These are phyloP conservation scores for Yarrowia sp. DNA, from an alignment of 805 yeast genomes.

Conservation along the genomic window DNA sequence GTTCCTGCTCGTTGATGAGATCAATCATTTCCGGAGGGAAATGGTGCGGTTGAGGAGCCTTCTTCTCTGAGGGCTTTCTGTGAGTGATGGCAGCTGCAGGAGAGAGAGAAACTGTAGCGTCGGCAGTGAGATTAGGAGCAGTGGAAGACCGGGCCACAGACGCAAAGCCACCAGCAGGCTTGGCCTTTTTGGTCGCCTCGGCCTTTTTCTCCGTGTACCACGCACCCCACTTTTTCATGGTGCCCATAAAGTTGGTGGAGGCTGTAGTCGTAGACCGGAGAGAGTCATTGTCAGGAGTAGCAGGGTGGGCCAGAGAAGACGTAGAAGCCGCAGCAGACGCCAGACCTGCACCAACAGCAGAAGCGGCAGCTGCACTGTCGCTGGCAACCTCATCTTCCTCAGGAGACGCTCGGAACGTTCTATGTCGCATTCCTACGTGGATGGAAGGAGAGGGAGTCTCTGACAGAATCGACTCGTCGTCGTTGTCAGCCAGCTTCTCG, in stretches of 20 bases:
- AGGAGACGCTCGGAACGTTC: constrained; percentile 18
- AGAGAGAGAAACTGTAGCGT: not conserved
- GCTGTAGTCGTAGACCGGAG: not conserved
- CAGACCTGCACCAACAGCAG: not conserved
- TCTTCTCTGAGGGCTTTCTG: constrained; percentile 4
- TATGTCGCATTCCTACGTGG: constrained; percentile 17
- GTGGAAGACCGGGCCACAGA: not conserved
- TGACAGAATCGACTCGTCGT: not conserved
- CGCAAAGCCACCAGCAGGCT: not conserved
- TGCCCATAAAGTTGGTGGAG: constrained; percentile 1
- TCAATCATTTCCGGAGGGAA: constrained; percentile 35
- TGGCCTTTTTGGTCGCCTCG: not conserved
- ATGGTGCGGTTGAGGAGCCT: constrained; percentile 34
- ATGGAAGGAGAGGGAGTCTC: constrained; percentile 17
- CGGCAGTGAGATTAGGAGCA: not conserved
- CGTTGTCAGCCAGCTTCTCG: not conserved
- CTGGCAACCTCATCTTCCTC: not conserved
- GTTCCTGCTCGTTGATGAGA: constrained; percentile 26
- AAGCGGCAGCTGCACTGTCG: not conserved
- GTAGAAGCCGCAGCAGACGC: constrained; percentile 17
- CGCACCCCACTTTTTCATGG: constrained; percentile 33
- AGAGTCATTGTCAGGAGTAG: not conserved
- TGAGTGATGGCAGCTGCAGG: constrained; percentile 6
- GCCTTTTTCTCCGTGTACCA: constrained; percentile 32
- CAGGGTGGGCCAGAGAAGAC: not conserved